Percentiles rank a stretch among this genome's conserved stretches.
Conservation (phyloP, 1,284 basidiomycete species). For the Papiliotrema laurentii region DNA sequence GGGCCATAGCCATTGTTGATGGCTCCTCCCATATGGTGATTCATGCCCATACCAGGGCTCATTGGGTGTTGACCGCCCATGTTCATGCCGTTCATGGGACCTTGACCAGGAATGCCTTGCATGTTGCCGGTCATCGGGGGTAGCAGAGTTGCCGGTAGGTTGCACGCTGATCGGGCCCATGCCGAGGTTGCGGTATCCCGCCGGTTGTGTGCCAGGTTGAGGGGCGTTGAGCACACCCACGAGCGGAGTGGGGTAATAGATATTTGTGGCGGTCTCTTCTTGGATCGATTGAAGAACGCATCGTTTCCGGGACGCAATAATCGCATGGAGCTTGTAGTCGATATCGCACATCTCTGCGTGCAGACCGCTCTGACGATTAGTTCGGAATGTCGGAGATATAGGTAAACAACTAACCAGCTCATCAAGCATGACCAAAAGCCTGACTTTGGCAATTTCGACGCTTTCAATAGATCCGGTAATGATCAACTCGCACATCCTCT, state of each 20-base stretch:
- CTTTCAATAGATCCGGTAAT: conserved; percentile 80
- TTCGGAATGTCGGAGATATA: background rate
- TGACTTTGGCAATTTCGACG: conserved; percentile 85
- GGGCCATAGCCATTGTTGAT: background rate
- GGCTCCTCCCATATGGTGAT: background rate
- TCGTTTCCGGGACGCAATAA: conserved; percentile 87
- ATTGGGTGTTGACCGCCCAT: conserved; percentile 6
- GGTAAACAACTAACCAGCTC: conserved; percentile 69
- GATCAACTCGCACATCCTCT: conserved; percentile 86
- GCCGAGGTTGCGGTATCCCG: conserved; percentile 26
- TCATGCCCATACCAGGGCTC: background rate
- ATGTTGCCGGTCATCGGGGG: conserved; percentile 18
- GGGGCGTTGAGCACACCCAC: conserved; percentile 65
- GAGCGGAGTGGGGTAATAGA: conserved; percentile 87
- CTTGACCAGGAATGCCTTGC: conserved; percentile 10
- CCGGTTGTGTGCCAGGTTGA: conserved; percentile 27
- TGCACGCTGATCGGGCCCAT: conserved; percentile 10
- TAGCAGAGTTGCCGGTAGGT: conserved; percentile 13
- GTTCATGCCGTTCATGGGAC: conserved; percentile 12
- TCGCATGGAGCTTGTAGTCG: conserved; percentile 89
- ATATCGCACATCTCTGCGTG: conserved; percentile 89
- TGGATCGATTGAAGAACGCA: conserved; percentile 84
- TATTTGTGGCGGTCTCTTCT: conserved; percentile 95
- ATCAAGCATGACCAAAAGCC: conserved; percentile 88
- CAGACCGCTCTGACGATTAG: conserved; percentile 63